These are phyloP conservation scores for Lasiosphaeria miniovina DNA, from an alignment of 495 filamentous ascomycete genomes.

Conservation along the genomic window DNA sequence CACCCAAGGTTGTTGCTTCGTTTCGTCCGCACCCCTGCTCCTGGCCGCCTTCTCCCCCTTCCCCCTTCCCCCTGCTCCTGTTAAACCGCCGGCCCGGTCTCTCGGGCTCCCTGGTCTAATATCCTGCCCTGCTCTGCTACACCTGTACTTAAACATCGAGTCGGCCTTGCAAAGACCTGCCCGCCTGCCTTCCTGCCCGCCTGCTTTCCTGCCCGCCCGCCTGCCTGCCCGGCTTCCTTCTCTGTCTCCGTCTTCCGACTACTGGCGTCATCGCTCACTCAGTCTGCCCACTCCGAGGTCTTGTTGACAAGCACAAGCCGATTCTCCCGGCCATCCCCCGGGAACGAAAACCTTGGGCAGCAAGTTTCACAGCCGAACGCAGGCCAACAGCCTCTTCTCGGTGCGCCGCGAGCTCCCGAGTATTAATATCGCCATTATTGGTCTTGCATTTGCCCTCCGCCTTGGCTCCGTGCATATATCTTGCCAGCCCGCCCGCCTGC, in stretches of 20 bases:
- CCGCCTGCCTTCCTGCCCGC: neutral
- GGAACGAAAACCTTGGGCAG: constrained; percentile 12
- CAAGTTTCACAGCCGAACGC: constrained; percentile 6
- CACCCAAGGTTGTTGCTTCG: constrained; percentile 6
- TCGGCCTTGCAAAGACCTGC: constrained; percentile 6
- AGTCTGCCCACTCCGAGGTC: constrained; percentile 7
- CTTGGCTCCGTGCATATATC: neutral
- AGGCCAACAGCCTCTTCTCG: constrained; percentile 5
- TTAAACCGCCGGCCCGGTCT: constrained; percentile 1
- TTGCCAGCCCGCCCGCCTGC: neutral
- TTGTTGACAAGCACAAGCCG: constrained; percentile 8
- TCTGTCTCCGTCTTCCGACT: constrained; percentile 2
- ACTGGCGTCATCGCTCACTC: neutral
- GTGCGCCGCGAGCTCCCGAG: constrained; percentile 9
- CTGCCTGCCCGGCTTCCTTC: neutral
- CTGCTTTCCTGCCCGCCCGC: neutral
- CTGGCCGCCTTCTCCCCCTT: neutral
- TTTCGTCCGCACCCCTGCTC: constrained; percentile 3
- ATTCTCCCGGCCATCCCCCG: neutral
- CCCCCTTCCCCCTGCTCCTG: constrained; percentile 1
- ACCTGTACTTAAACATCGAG: constrained; percentile 2
- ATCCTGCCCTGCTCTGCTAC: neutral
- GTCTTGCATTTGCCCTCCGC: neutral
- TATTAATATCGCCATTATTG: constrained; percentile 26
- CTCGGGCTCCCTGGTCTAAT: neutral